A percentile compares a stretch with the other conserved stretches of the same genome.
Evolutionary conservation across 208 protist genomes (phyloP).

Genomic region (Naegleria lovaniensis): DNA sequence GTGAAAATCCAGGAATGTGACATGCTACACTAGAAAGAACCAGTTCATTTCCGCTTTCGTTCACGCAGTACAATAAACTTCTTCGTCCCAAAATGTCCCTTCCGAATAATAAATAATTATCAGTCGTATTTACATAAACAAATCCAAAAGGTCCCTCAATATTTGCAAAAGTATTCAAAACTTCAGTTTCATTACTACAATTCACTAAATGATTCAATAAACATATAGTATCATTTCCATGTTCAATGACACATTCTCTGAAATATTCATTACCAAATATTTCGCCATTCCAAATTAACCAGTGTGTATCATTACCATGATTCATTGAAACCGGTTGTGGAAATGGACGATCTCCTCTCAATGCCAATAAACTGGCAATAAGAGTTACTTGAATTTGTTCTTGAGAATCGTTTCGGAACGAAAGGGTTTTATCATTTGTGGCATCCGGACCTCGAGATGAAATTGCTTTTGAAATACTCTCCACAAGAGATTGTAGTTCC

Average conservation of each 20-base stretch:
- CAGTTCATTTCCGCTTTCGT: not conserved
- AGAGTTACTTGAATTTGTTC: not conserved
- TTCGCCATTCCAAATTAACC: constrained; percentile 10
- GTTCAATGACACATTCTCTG: not conserved
- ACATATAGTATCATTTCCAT: not conserved
- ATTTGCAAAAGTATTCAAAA: not conserved
- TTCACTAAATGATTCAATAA: not conserved
- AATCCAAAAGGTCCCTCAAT: constrained; percentile 5
- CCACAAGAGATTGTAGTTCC: not conserved
- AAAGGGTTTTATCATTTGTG: not conserved
- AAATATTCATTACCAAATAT: constrained; percentile 13
- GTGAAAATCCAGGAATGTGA: not conserved
- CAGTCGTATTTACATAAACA: not conserved
- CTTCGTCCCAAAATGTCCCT: constrained; percentile 7
- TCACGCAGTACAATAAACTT: constrained; percentile 2
- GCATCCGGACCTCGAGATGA: not conserved
- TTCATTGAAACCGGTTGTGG: not conserved
- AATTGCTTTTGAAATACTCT: not conserved
- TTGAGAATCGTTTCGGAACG: too few species aligned
- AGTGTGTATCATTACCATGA: not conserved
- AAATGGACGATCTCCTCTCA: not conserved
- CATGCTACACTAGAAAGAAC: not conserved
- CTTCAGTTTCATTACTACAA: not conserved
- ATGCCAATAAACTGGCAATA: not conserved
- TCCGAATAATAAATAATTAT: constrained; percentile 14